Evolutionary conservation across 1,139 yeast genomes (phyloP), one percentile per base, ranked within the genome.

Genomic region (Arxiozyma telluris): DNA sequence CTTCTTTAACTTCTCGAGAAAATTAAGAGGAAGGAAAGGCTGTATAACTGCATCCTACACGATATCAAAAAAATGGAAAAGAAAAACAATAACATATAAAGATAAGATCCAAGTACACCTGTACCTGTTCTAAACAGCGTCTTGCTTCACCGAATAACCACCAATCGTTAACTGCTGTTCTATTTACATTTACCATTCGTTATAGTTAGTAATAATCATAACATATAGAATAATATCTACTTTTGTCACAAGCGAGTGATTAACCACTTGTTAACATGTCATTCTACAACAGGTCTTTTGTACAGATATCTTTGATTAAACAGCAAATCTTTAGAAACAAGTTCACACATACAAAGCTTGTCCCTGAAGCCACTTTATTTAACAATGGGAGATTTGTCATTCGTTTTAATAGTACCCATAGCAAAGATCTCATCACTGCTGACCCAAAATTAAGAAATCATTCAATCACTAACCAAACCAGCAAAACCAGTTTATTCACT

Each of bases 401-500:
- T 15, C n/a, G 39, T 15, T 34, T 12, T 34, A 34, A 34, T 34
- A 34, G n/a, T 34, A 34, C 39, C 39, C 39, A 34, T 15, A 15
- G n/a, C 39, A 34, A 34, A 34, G 6, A 34, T 34, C n/a, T 8
- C 4, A 12, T 34, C 12, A 15, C 8, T 12, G 9, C 6, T 15
- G n/a, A 34, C 12, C 4, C 39, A 34, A 34, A 11, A 34, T 34
- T 15, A 34, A 34, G 12, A 34, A 34, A 34, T 15, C n/a, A 34
- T 11, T 34, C n/a, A 15, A 34, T 3, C n/a, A 34, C 11, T 12
- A 34, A 34, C 3, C n/a, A 4, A 34, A 34, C 1, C n/a, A 6
- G 12, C 4, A 34, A 34, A 34, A 15, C 39, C n/a, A 34, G n/a
- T 1, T 51, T 44, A 5, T 83, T 84, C 67, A 72, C 83, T 0